These are phyloP conservation scores for Spiraea crenata DNA, from an alignment of 331 rosid species.

Conservation along the genomic window DNA sequence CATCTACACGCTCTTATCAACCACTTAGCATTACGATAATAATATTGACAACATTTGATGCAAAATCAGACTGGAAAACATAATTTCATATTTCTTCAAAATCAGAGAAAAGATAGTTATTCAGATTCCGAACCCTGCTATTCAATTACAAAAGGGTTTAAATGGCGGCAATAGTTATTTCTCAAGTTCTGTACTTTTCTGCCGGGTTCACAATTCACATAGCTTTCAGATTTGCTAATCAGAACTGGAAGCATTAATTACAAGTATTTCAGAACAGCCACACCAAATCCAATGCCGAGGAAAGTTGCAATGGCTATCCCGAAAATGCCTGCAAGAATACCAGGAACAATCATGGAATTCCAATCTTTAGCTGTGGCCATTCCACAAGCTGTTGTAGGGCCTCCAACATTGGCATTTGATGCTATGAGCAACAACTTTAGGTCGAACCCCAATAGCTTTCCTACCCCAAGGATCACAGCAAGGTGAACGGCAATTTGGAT, in stretches of 20 bases:
- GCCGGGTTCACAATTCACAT: background rate
- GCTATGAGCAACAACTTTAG: conserved; percentile 58
- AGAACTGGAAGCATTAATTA: conserved; percentile 9
- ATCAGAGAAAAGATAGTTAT: too few species aligned
- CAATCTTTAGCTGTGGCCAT: conserved; percentile 73
- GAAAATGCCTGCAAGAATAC: conserved; percentile 76
- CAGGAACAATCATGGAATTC: conserved; percentile 61
- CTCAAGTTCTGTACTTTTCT: background rate
- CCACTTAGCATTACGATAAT: too few species aligned
- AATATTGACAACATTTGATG: too few species aligned
- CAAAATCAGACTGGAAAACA: too few species aligned
- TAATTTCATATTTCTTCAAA: too few species aligned
- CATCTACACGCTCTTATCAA: too few species aligned
- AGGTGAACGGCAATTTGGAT: conserved; percentile 64
- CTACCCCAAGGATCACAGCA: conserved; percentile 58
- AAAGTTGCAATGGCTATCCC: conserved; percentile 74
- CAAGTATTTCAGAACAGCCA: conserved; percentile 44
- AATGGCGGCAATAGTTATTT: too few species aligned
- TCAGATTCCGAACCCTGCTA: too few species aligned
- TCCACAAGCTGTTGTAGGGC: conserved; percentile 74
- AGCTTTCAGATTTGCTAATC: background rate
- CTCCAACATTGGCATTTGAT: conserved; percentile 75
- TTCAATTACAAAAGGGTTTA: background rate
- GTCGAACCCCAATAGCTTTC: conserved; percentile 54
- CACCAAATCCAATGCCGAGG: conserved; percentile 62